phyloP scores from a whole-genome alignment of 768 basidiomycete species.

The Cubamyces lactineus region DNA sequence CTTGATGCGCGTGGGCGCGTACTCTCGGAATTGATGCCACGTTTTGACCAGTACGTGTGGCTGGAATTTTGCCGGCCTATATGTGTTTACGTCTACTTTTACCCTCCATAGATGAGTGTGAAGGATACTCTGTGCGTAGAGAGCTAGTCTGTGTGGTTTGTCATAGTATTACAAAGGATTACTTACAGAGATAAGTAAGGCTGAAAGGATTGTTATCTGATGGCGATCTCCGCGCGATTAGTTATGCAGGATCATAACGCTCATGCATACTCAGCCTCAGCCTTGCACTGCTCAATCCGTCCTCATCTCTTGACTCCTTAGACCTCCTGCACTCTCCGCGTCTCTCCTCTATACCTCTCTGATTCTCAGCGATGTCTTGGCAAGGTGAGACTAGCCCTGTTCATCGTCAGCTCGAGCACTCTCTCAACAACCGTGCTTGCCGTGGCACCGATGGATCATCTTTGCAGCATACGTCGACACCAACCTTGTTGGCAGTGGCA shows the following conservation, averaged over 20 bases:
- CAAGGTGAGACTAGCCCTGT: constrained; percentile 48
- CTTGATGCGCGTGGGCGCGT: no score
- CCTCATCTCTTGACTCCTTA: constrained; percentile 18
- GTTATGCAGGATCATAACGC: constrained; percentile 15
- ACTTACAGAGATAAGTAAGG: background rate
- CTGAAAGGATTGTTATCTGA: constrained; percentile 24
- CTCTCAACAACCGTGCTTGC: background rate
- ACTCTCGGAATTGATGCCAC: no score
- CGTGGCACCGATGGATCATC: constrained; percentile 1
- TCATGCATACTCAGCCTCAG: constrained; percentile 6
- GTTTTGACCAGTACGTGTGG: no score
- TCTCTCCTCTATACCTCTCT: constrained; percentile 14
- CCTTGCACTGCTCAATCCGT: constrained; percentile 11
- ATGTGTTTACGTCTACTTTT: no score
- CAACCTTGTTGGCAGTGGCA: constrained; percentile 75
- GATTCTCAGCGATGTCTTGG: constrained; percentile 63
- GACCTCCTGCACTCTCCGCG: constrained; percentile 15
- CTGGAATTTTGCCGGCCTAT: no score
- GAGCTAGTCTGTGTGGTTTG: no score
- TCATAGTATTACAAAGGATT: no score
- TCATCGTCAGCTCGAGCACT: background rate
- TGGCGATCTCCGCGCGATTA: constrained; percentile 30
- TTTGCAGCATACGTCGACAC: constrained; percentile 76
- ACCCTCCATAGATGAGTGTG: no score
- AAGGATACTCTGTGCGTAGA: no score